A percentile compares a stretch with the other conserved stretches of the same genome.
Evolutionary conservation across 2,329 filamentous ascomycete species (phyloP).

Genomic region (Colletotrichum sp.): DNA sequence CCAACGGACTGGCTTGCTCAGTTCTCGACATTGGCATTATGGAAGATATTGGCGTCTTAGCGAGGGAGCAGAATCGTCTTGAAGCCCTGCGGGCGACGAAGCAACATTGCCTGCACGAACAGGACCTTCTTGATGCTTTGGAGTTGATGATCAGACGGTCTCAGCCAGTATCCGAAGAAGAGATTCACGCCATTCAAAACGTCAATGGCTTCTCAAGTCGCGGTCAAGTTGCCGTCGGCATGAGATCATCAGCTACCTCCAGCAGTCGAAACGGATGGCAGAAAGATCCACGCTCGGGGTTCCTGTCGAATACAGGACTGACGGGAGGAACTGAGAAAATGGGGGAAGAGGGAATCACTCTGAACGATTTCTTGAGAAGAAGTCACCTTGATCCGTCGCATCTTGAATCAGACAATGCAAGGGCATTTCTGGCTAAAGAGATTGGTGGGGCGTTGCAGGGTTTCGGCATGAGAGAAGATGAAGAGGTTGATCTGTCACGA

Average conservation of each 20-base stretch:
- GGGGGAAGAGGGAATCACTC: not conserved
- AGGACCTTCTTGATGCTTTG: constrained; percentile 22
- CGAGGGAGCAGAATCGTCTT: constrained; percentile 18
- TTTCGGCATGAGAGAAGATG: constrained; percentile 21
- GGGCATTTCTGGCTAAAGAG: not conserved
- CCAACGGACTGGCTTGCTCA: constrained; percentile 39
- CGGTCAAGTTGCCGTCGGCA: constrained; percentile 21
- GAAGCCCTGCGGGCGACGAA: constrained; percentile 10
- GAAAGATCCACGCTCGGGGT: constrained; percentile 25
- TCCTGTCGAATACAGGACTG: not conserved
- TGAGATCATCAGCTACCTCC: constrained; percentile 1
- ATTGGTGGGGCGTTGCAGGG: not conserved
- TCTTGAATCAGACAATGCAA: not conserved
- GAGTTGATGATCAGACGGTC: constrained; percentile 11
- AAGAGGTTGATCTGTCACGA: not conserved
- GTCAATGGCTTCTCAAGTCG: constrained; percentile 8
- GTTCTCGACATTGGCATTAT: constrained; percentile 44
- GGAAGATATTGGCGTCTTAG: constrained; percentile 41
- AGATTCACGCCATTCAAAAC: no score
- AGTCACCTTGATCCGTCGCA: not conserved
- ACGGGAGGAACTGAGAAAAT: constrained; percentile 2
- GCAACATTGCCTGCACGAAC: constrained; percentile 22
- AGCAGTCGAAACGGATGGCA: constrained; percentile 20
- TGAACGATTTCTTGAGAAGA: not conserved
- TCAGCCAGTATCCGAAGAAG: not conserved